Base-by-base conservation (phyloP, 139 green algal genomes). In the Chlorella vulgaris region DNA sequence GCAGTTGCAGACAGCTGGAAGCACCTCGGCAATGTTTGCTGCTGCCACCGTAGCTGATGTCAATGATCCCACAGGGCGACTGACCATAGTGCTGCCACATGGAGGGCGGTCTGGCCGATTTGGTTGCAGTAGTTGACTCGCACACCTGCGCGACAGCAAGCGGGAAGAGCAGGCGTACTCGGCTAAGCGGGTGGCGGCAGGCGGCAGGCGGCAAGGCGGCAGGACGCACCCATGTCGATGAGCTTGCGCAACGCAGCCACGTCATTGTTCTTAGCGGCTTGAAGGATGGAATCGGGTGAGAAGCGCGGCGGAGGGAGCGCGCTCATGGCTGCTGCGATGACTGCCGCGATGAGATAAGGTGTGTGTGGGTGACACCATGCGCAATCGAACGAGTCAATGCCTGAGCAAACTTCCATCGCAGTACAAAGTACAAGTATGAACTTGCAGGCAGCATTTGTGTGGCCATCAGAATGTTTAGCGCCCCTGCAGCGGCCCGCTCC, bases 61-160 rank as follows among this genome's bases (percentile, higher is more conserved):
- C n/a, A n/a, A n/a, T n/a, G n/a, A n/a, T n/a, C n/a, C n/a, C n/a
- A n/a, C n/a, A 58, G 15, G 10, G 10, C 13, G 15, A 15, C 71
- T 79, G 51, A 79, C 73, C 73, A 79, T 28, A 91, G 80, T 0
- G 80, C 43, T 22, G 88, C 84, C n/a, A 92, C 85, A 38, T 91
- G 85, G 31, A 94, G 81, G 2, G 89, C 86, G 2, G 90, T 91
- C 60, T 94, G 90, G 1, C 89, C 89, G 61, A 94, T 93, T 82
- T 91, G 73, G 73, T 79, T 79, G 73, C 73, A 69, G 15, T 53
- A 79, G 26, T 68, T 6, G 22, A 67, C 53, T 4, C 51, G 73
- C 53, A 79, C 73, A 7, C 73, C 73, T 65, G 55, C 55, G n/a
- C n/a, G n/a, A 65, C 5, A 65, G 55, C 15, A n/a, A n/a, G 18